Percentiles rank a stretch among this genome's conserved stretches.
Conservation (phyloP, 768 basidiomycete genomes). For the Naganishia vaughanmartiniae region DNA sequence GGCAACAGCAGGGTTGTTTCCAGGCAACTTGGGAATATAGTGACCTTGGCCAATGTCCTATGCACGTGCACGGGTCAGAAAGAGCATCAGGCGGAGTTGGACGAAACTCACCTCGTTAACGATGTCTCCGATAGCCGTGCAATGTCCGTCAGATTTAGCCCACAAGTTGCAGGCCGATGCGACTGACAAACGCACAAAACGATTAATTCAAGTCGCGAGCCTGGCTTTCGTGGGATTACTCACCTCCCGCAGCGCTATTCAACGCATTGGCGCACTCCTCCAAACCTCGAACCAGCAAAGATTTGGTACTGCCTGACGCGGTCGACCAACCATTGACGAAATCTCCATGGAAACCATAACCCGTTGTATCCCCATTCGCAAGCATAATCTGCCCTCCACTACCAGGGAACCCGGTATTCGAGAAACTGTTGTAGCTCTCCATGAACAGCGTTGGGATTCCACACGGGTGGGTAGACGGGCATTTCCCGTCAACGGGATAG, state of each 20-base stretch:
- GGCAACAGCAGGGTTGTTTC: slow-evolving; percentile 42
- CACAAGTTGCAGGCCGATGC: slow-evolving; percentile 9
- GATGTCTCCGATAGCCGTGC: slow-evolving; percentile 11
- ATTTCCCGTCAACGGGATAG: slow-evolving; percentile 46
- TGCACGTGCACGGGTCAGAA: neutral
- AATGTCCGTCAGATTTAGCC: slow-evolving; percentile 13
- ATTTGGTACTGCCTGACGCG: neutral
- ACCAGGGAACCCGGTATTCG: slow-evolving; percentile 14
- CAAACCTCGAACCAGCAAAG: slow-evolving; percentile 8
- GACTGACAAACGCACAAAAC: neutral
- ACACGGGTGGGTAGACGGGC: slow-evolving; percentile 49
- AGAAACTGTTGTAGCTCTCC: slow-evolving; percentile 37
- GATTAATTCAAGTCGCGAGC: neutral
- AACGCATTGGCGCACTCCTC: slow-evolving; percentile 14
- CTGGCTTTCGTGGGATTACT: neutral
- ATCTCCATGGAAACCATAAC: slow-evolving; percentile 49
- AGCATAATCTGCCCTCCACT: slow-evolving; percentile 43
- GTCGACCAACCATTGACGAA: slow-evolving; percentile 52
- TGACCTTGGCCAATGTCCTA: slow-evolving; percentile 23
- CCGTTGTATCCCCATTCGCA: slow-evolving; percentile 51
- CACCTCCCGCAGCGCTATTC: slow-evolving; percentile 20
- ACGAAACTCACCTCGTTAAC: slow-evolving; percentile 6
- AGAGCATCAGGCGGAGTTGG: neutral
- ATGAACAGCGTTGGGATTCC: slow-evolving; percentile 41
- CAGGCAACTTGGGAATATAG: slow-evolving; percentile 38